Conservation (phyloP, 106 monocot genomes). For the Hemerocallis citrina region DNA sequence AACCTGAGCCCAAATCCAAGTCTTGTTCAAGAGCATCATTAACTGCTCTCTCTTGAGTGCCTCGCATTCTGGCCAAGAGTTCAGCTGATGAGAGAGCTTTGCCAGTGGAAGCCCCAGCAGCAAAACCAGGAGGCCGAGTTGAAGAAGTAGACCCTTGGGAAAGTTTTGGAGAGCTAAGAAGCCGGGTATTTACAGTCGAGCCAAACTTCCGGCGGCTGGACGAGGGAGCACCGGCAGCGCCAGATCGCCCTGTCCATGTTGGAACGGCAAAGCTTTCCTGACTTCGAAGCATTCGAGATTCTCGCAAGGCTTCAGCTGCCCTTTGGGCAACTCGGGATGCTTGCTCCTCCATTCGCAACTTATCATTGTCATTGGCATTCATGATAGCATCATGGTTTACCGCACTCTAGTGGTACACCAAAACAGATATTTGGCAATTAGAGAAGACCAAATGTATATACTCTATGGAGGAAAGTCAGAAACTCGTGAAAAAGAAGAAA, state of each 20-base stretch:
- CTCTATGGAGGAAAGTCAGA: no score
- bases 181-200: constrained; percentile 31
- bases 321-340: constrained; percentile 77
- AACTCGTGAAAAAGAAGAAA: no score
- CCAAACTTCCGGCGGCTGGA: constrained; percentile 61
- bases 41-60: constrained; percentile 51
- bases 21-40: constrained; percentile 56
- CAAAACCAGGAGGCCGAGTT: constrained; percentile 15
- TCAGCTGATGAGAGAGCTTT: constrained; percentile 68
- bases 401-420: constrained; percentile 64
- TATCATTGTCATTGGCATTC: constrained; percentile 75
- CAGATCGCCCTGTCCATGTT: constrained; percentile 89
- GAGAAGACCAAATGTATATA: no score
- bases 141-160: constrained; percentile 29
- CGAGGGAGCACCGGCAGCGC: constrained; percentile 82
- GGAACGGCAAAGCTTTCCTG: constrained; percentile 73
- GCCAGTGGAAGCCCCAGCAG: constrained; percentile 47
- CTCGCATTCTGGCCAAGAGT: constrained; percentile 54
- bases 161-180: constrained; percentile 17
- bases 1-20: constrained; percentile 18
- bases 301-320: constrained; percentile 85
- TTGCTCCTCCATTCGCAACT: constrained; percentile 62
- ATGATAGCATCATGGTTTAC: constrained; percentile 91
- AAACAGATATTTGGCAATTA: no score
- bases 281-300: constrained; percentile 65